Conservation (phyloP, 148 eudicot genomes). For the Vaccinium myrtillus region DNA sequence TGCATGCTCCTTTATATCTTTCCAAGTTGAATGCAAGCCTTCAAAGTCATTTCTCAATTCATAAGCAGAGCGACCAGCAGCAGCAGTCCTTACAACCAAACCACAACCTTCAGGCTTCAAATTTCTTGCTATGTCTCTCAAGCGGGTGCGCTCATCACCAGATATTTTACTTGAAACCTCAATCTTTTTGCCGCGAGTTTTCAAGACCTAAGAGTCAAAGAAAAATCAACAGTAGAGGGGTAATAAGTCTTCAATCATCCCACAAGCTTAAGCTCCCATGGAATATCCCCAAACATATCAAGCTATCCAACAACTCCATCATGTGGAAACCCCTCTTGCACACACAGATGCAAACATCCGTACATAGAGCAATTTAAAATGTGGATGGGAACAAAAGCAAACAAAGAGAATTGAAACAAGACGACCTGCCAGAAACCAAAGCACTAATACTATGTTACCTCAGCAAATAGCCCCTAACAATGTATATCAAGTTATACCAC, state of each 20-base stretch:
- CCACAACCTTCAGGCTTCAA: conserved; percentile 91
- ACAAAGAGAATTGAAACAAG: neutral
- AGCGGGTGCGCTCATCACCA: conserved; percentile 79
- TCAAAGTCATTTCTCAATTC: conserved; percentile 87
- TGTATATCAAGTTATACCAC: neutral
- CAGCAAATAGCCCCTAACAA: neutral
- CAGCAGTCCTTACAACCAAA: conserved; percentile 82
- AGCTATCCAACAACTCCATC: neutral
- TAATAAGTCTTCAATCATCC: neutral
- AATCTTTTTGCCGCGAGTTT: conserved; percentile 54
- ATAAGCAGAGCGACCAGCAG: conserved; percentile 76
- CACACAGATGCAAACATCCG: neutral
- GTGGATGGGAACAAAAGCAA: neutral
- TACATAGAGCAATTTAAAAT: neutral
- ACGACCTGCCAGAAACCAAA: neutral
- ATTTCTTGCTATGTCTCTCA: conserved; percentile 78
- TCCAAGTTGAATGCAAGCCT: conserved; percentile 88
- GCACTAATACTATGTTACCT: neutral
- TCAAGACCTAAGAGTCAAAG: conserved; percentile 49
- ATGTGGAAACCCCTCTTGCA: neutral
- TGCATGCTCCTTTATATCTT: conserved; percentile 79
- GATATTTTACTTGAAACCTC: conserved; percentile 81
- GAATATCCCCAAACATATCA: neutral
- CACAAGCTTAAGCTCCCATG: neutral
- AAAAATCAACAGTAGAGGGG: conserved; percentile 8